phyloP scores from a whole-genome alignment of 805 yeast species.

The Maudiozyma turicensis region DNA sequence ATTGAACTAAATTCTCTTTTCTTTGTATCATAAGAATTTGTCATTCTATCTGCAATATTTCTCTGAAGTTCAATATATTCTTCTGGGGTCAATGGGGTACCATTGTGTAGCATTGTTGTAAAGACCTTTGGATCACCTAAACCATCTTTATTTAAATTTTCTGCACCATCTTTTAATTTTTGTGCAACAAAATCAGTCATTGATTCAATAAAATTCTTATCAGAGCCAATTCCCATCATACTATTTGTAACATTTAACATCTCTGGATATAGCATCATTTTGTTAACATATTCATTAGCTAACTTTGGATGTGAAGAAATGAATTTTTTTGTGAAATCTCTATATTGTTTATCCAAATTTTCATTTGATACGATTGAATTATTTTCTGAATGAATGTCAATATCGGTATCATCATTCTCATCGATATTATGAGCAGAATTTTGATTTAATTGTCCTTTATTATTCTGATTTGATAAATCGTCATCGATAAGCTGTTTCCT shows the following conservation, averaged over 20 bases:
- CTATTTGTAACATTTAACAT: conserved; percentile 67
- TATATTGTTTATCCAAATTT: conserved; percentile 16
- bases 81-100: conserved; percentile 23
- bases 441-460: neutral
- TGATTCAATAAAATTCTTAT: conserved; percentile 67
- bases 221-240: conserved; percentile 50
- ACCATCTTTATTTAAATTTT: conserved; percentile 6
- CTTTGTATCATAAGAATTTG: conserved; percentile 22
- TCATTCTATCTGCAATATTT: conserved; percentile 27
- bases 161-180: conserved; percentile 9
- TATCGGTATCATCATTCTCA: neutral
- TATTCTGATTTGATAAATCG: neutral
- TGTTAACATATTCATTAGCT: conserved; percentile 26
- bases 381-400: neutral
- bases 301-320: conserved; percentile 28
- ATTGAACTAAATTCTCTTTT: conserved; percentile 20
- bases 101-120: conserved; percentile 24
- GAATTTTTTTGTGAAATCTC: conserved; percentile 24
- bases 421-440: too few species aligned
- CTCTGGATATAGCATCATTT: conserved; percentile 32
- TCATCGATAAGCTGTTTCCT: conserved; percentile 12
- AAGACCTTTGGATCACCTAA: conserved; percentile 18
- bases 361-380: conserved; percentile 7
- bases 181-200: conserved; percentile 66
- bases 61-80: conserved; percentile 25